Conservation (phyloP, 176 grass and related monocot genomes). For the Echinochloa phyllopogon region DNA sequence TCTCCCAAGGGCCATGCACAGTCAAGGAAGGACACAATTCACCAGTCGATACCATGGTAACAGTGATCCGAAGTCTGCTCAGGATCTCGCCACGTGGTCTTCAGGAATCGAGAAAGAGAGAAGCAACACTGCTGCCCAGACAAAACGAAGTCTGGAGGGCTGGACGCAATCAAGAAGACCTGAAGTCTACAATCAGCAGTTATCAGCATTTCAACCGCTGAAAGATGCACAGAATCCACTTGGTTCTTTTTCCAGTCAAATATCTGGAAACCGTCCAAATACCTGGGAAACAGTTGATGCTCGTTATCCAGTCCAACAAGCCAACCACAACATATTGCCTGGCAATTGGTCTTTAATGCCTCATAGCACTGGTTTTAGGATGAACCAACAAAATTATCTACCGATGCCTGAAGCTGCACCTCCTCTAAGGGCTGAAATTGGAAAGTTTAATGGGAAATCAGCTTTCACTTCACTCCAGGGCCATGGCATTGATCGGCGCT, state of each 20-base stretch:
- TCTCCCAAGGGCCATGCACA: conserved; percentile 63
- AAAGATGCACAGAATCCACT: conserved; percentile 41
- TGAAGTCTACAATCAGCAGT: conserved; percentile 36
- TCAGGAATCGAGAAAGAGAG: conserved; percentile 44
- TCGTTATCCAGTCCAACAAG: conserved; percentile 46
- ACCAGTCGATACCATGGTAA: conserved; percentile 35
- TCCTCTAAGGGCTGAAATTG: conserved; percentile 40
- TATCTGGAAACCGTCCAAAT: conserved; percentile 35
- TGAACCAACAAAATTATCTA: conserved; percentile 22
- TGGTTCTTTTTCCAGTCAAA: conserved; percentile 47
- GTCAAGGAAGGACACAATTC: conserved; percentile 58
- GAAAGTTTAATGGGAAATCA: conserved; percentile 43
- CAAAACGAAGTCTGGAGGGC: conserved; percentile 15
- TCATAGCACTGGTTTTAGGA: conserved; percentile 35
- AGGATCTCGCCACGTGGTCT: conserved; percentile 60
- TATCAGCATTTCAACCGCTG: conserved; percentile 54
- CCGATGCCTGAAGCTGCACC: conserved; percentile 11
- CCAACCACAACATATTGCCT: conserved; percentile 41
- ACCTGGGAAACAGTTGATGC: conserved; percentile 40
- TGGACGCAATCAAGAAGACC: conserved; percentile 43
- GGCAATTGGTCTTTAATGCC: conserved; percentile 56
- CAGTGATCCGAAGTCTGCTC: conserved; percentile 43
- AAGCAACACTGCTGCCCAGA: conserved; percentile 36
- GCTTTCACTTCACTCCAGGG: conserved; percentile 45
- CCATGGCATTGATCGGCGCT: conserved; percentile 33